Evolutionary conservation across 805 yeast genomes (phyloP).

Genomic region (Candida andamanensis): DNA sequence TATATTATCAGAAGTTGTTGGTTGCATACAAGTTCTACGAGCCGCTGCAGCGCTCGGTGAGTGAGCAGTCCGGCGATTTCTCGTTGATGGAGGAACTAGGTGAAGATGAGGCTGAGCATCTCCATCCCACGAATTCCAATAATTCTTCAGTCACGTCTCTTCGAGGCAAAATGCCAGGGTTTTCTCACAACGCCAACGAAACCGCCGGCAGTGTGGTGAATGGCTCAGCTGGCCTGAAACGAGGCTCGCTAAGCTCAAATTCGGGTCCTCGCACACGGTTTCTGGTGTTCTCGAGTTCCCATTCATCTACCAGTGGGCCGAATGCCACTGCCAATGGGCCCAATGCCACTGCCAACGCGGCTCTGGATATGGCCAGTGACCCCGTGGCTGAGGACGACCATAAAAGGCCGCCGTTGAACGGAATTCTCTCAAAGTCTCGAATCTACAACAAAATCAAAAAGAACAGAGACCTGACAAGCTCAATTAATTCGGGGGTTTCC

Average conservation of each 20-base stretch:
- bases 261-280: slow-evolving; percentile 12
- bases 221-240: slow-evolving; percentile 1
- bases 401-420: slow-evolving; percentile 10
- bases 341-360: background rate
- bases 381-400: slow-evolving; percentile 5
- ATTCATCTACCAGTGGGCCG: background rate
- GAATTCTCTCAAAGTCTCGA: slow-evolving; percentile 24
- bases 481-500: slow-evolving; percentile 19
- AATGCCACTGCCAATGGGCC: slow-evolving; percentile 1
- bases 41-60: slow-evolving; percentile 13
- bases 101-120: slow-evolving; percentile 10
- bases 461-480: slow-evolving; percentile 31
- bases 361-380: background rate
- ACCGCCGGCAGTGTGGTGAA: background rate
- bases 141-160: slow-evolving; percentile 12
- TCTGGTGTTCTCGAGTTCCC: slow-evolving; percentile 11
- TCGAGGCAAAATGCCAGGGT: slow-evolving; percentile 10
- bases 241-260: slow-evolving; percentile 5
- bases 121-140: slow-evolving; percentile 10
- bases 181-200: slow-evolving; percentile 6
- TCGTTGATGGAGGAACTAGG: slow-evolving; percentile 15
- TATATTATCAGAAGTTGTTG: slow-evolving; percentile 27
- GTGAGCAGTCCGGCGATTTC: background rate
- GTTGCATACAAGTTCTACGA: slow-evolving; percentile 29
- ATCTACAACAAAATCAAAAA: slow-evolving; percentile 33